Conservation (phyloP, 352 stramenopile species). For the Thalassiosira mediterranea region DNA sequence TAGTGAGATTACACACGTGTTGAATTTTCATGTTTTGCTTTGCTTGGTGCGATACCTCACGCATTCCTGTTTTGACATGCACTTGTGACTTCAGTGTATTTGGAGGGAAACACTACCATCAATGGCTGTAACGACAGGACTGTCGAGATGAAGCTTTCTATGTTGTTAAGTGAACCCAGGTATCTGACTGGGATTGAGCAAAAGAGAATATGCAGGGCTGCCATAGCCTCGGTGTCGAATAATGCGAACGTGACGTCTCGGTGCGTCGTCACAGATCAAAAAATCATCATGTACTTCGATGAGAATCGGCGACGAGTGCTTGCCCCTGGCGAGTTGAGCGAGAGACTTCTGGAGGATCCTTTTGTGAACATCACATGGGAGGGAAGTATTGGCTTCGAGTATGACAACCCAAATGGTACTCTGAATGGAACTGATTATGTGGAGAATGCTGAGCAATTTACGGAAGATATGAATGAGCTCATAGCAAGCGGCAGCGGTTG, state of each 20-base stretch:
- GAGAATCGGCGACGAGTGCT: constrained; percentile 6
- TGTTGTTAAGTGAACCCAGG: constrained; percentile 1
- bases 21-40: too few relatives aligned
- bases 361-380: background rate
- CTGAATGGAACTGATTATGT: constrained; percentile 21
- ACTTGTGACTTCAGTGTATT: too few relatives aligned
- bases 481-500: constrained; percentile 1
- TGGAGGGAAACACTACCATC: constrained; percentile 21
- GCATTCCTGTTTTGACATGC: too few relatives aligned
- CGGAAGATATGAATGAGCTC: constrained; percentile 29
- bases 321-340: background rate
- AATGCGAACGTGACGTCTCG: constrained; percentile 31
- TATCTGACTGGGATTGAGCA: constrained; percentile 32
- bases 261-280: constrained; percentile 43
- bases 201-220: constrained; percentile 47
- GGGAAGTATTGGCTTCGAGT: constrained; percentile 7
- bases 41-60: too few relatives aligned
- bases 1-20: too few relatives aligned
- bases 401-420: constrained; percentile 14
- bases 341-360: constrained; percentile 10
- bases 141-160: constrained; percentile 17
- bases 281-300: constrained; percentile 33
- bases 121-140: constrained; percentile 38
- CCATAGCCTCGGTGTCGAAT: constrained; percentile 13
- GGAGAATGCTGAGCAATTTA: constrained; percentile 25